A percentile compares a stretch with the other conserved stretches of the same genome.
Evolutionary conservation across 345 rosid genomes (phyloP).

Genomic region (Cardamine resedifolia): DNA sequence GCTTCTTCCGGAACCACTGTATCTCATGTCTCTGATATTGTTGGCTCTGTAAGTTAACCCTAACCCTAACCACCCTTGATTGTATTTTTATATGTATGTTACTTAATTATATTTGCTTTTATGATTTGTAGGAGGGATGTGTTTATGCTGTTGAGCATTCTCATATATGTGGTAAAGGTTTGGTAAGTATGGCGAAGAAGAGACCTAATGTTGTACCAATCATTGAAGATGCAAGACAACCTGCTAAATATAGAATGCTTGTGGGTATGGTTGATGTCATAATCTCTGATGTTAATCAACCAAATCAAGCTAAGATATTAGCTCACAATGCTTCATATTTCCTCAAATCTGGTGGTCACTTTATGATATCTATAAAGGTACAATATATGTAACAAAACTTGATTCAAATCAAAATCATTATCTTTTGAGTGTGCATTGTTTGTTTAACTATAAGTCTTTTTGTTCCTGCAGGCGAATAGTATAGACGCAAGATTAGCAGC

Average conservation of each 20-base stretch:
- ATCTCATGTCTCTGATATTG: constrained; percentile 92
- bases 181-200: constrained; percentile 96
- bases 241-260: constrained; percentile 91
- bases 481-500: constrained; percentile 79
- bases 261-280: constrained; percentile 98
- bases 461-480: constrained; percentile 84
- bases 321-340: neutral
- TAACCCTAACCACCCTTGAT: neutral
- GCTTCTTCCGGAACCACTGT: constrained; percentile 98
- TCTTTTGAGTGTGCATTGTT: neutral
- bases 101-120: neutral
- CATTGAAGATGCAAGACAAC: constrained; percentile 98
- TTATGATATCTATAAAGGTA: neutral
- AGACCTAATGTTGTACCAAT: constrained; percentile 86
- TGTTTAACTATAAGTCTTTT: neutral
- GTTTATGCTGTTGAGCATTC: constrained; percentile 97
- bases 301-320: constrained; percentile 51
- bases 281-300: constrained; percentile 96
- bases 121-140: constrained; percentile 57
- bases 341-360: neutral
- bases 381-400: neutral
- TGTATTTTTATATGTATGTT: neutral
- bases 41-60: constrained; percentile 75
- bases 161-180: constrained; percentile 85
- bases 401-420: neutral